These are phyloP conservation scores for Paraconiothyrium sp. DNA, from an alignment of 2,329 filamentous ascomycete species.

Conservation along the genomic window DNA sequence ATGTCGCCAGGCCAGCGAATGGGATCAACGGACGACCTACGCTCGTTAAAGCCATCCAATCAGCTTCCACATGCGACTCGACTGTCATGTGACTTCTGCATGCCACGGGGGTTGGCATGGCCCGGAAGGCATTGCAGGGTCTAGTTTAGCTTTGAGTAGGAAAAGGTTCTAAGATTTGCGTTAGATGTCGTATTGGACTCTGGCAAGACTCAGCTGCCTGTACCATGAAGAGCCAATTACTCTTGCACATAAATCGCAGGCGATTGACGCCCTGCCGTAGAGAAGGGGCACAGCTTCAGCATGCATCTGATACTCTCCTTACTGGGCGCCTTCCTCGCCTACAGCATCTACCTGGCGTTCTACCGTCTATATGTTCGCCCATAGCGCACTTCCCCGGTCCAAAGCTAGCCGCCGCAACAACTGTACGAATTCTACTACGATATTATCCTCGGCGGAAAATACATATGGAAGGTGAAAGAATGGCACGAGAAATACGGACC, in stretches of 20 bases:
- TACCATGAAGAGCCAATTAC: background rate
- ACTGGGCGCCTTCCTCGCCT: constrained; percentile 3
- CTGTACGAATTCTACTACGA: constrained; percentile 44
- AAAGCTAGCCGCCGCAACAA: constrained; percentile 39
- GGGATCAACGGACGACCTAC: background rate
- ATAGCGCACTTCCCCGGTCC: constrained; percentile 39
- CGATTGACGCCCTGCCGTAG: background rate
- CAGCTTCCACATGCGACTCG: background rate
- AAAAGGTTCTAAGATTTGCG: background rate
- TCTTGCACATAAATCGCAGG: background rate
- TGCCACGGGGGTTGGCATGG: background rate
- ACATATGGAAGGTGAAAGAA: constrained; percentile 44
- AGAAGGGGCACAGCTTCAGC: background rate
- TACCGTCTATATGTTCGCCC: constrained; percentile 22
- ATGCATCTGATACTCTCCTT: constrained; percentile 15
- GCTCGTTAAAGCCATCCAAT: background rate
- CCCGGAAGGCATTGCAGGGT: background rate
- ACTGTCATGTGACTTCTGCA: background rate
- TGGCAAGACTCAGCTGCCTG: background rate
- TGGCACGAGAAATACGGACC: constrained; percentile 48
- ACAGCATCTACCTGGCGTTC: constrained; percentile 10
- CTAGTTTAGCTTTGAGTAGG: background rate
- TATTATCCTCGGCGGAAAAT: constrained; percentile 39
- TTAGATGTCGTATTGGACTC: background rate
- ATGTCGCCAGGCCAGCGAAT: background rate